Percentiles rank a stretch among this genome's conserved stretches.
Conservation (phyloP, 805 yeast genomes). For the Maudiozyma barnettii region DNA sequence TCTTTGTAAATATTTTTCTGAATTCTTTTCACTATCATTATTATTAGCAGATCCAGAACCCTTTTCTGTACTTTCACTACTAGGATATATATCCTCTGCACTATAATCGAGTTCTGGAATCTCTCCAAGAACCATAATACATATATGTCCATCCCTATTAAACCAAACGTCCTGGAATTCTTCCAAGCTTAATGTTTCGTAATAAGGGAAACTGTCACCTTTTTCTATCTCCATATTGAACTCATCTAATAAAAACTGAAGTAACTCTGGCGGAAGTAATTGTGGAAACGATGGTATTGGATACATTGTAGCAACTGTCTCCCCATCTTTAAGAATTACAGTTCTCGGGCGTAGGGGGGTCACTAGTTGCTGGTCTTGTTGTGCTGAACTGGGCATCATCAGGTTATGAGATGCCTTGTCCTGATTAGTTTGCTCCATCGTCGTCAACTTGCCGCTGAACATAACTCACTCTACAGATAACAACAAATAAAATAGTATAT, state of each 20-base stretch:
- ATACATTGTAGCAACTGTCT: constrained; percentile 86
- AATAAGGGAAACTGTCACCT: constrained; percentile 82
- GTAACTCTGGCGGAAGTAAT: constrained; percentile 62
- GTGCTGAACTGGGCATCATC: background rate
- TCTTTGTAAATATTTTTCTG: constrained; percentile 20
- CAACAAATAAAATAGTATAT: too few species aligned
- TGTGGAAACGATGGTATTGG: constrained; percentile 59
- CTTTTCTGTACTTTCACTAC: background rate
- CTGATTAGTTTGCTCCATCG: background rate
- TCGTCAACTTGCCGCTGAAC: background rate
- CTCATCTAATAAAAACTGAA: constrained; percentile 81
- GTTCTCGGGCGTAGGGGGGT: constrained; percentile 50
- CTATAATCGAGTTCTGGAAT: constrained; percentile 38
- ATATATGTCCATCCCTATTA: constrained; percentile 36
- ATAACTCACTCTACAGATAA: background rate
- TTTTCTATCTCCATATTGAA: constrained; percentile 85
- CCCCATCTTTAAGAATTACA: constrained; percentile 74
- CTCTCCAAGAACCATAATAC: constrained; percentile 69
- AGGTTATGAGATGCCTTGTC: background rate
- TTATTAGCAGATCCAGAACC: background rate
- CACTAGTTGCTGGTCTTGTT: background rate
- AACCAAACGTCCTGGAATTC: constrained; percentile 85
- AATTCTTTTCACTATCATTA: constrained; percentile 15
- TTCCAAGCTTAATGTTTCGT: constrained; percentile 66
- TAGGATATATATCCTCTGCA: background rate